phyloP scores from a whole-genome alignment of 192 early-diverging fungal genomes.

The Chytriomyces hyalinus region DNA sequence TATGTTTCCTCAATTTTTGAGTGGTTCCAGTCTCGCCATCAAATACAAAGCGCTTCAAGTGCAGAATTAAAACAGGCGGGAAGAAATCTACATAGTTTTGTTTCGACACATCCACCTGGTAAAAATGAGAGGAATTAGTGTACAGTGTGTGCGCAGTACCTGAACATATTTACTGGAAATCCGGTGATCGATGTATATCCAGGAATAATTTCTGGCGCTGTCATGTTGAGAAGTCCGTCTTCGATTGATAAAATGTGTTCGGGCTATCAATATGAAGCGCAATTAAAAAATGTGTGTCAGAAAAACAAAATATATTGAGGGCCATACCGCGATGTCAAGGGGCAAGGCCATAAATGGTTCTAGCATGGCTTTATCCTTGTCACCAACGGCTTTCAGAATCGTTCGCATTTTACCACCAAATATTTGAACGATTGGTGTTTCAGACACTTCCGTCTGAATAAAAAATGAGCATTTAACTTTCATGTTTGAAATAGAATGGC shows the following conservation, averaged over 20 bases:
- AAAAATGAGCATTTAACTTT: constrained; percentile 7
- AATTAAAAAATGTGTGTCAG: constrained; percentile 10
- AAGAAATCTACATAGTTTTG: constrained; percentile 79
- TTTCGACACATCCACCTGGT: constrained; percentile 74
- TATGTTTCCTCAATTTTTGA: constrained; percentile 86
- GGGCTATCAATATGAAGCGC: constrained; percentile 42
- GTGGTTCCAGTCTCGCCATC: constrained; percentile 73
- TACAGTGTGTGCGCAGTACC: background rate
- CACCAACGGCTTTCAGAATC: constrained; percentile 70
- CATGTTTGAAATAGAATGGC: background rate
- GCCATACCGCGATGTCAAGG: constrained; percentile 79
- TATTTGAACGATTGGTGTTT: constrained; percentile 82
- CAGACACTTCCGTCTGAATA: constrained; percentile 62
- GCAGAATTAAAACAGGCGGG: constrained; percentile 90
- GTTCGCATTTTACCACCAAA: constrained; percentile 87
- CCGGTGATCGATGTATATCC: constrained; percentile 59
- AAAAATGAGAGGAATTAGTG: constrained; percentile 28
- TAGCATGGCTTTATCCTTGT: constrained; percentile 78
- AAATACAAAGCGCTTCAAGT: constrained; percentile 92
- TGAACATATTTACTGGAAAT: background rate
- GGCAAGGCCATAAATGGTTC: constrained; percentile 90
- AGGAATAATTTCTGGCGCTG: constrained; percentile 78
- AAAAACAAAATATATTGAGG: no score
- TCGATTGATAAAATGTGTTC: constrained; percentile 77
- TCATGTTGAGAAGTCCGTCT: constrained; percentile 83